These are phyloP conservation scores for Linnemannia exigua DNA, from an alignment of 192 early-diverging fungal genomes.

Conservation along the genomic window DNA sequence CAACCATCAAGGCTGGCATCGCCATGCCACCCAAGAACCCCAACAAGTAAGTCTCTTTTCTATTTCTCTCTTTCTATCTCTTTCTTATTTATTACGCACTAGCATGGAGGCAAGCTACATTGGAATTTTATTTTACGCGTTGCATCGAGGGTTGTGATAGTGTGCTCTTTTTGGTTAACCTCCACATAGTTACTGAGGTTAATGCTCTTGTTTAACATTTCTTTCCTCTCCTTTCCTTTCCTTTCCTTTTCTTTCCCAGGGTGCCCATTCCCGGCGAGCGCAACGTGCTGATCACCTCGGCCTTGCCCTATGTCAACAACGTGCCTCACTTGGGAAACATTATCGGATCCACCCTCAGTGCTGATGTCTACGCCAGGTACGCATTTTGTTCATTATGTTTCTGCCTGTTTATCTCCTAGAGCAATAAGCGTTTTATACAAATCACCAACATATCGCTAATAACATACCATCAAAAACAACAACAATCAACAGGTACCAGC, in stretches of 20 bases:
- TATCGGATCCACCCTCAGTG: slow-evolving; percentile 97
- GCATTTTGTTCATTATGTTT: neutral
- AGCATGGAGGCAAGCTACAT: no score
- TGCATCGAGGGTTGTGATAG: no score
- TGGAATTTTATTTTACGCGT: no score
- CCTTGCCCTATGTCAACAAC: slow-evolving; percentile 99
- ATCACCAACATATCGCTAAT: neutral
- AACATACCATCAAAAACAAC: neutral
- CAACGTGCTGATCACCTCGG: slow-evolving; percentile 96
- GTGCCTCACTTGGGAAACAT: slow-evolving; percentile 99
- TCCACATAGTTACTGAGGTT: no score
- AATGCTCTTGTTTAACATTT: no score
- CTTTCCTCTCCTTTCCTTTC: neutral
- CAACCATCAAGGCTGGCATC: slow-evolving; percentile 58
- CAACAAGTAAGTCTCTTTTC: slow-evolving; percentile 37
- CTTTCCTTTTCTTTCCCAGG: slow-evolving; percentile 22
- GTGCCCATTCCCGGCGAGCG: slow-evolving; percentile 75
- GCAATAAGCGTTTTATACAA: neutral
- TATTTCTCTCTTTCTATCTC: neutral
- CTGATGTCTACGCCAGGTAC: slow-evolving; percentile 94
- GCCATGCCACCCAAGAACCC: slow-evolving; percentile 55
- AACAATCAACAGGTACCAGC: slow-evolving; percentile 77
- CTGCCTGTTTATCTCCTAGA: neutral
- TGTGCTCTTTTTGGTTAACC: neutral
- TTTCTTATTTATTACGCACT: neutral